Conservation (phyloP, 2,329 filamentous ascomycete genomes). For the Fusarium foetens region DNA sequence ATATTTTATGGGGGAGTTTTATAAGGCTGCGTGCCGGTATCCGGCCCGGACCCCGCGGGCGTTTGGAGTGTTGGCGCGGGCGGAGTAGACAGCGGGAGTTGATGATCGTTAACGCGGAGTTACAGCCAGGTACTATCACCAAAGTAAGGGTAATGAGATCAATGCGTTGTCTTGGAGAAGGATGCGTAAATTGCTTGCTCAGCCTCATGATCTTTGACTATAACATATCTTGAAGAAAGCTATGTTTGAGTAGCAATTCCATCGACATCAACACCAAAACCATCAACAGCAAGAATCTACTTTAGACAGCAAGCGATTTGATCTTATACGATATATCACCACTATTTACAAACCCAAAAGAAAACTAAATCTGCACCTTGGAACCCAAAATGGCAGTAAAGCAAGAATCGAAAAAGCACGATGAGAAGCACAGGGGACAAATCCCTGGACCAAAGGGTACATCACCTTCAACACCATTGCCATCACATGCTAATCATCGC, state of each 20-base stretch:
- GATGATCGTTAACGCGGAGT: background rate
- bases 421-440: background rate
- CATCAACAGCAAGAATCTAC: background rate
- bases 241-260: rapidly evolving
- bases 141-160: background rate
- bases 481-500: background rate
- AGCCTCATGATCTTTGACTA: background rate
- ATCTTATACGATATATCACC: background rate
- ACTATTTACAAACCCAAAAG: rapidly evolving
- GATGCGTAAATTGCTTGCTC: background rate
- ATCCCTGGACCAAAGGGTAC: conserved; percentile 12
- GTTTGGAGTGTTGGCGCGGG: background rate
- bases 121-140: background rate
- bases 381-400: background rate
- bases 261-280: background rate
- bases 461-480: rapidly evolving
- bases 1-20: background rate
- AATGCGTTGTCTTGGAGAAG: background rate
- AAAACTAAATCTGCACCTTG: rapidly evolving
- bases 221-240: background rate
- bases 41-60: conserved; percentile 1
- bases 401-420: background rate
- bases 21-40: background rate
- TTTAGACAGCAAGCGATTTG: background rate
- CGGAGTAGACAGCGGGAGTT: background rate